Percentiles rank a stretch among this genome's conserved stretches.
These are phyloP conservation scores for Apium graveolens DNA, from an alignment of 129 eudicot genomes.

Conservation along the genomic window DNA sequence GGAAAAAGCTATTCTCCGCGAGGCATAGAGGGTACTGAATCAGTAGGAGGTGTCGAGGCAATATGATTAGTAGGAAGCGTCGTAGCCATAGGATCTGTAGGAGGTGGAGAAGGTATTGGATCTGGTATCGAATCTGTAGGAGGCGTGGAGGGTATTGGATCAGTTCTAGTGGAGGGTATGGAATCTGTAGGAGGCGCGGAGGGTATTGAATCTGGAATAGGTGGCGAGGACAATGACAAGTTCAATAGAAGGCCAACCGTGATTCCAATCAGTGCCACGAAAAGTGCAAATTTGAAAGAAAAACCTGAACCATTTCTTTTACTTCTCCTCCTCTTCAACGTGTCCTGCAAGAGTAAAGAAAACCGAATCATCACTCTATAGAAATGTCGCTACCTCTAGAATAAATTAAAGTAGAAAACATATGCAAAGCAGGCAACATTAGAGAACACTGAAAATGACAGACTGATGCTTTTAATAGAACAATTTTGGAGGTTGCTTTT, in stretches of 20 bases:
- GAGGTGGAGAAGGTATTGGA: too few species aligned
- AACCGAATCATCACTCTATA: background rate
- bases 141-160: background rate
- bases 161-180: background rate
- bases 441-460: background rate
- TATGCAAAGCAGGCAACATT: background rate
- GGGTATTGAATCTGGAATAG: conserved; percentile 1
- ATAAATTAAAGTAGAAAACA: background rate
- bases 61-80: too few species aligned
- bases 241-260: conserved; percentile 56
- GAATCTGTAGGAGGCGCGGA: background rate
- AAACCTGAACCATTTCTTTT: conserved; percentile 39
- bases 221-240: conserved; percentile 37
- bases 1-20: background rate
- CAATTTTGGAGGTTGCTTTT: background rate
- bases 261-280: conserved; percentile 63
- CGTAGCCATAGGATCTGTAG: too few species aligned
- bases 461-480: background rate
- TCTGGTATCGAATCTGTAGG: too few species aligned
- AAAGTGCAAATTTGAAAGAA: conserved; percentile 49
- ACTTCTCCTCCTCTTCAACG: conserved; percentile 41
- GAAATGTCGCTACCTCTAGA: background rate
- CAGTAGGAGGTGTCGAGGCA: background rate
- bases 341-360: conserved; percentile 33
- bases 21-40: background rate